These are phyloP conservation scores for Debaryomycetaceae sp. DNA, from an alignment of 1,139 yeast species.

Conservation along the genomic window DNA sequence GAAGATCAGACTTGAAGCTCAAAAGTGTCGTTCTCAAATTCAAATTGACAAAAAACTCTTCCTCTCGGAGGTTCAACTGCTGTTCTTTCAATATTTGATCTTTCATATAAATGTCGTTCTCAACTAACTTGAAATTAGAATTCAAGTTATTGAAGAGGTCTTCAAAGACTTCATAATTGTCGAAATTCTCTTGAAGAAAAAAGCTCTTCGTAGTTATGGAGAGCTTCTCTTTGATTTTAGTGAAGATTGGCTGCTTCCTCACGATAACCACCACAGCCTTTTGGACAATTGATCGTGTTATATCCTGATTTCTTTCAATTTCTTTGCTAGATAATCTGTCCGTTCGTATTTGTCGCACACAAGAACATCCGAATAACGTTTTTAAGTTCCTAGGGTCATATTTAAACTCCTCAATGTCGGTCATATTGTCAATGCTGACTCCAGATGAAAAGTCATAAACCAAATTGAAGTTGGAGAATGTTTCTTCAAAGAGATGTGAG, in stretches of 20 bases:
- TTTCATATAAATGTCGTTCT: conserved; percentile 15
- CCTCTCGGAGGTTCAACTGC: conserved; percentile 21
- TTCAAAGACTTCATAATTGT: conserved; percentile 64
- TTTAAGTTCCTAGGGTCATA: conserved; percentile 50
- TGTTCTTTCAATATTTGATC: conserved; percentile 5
- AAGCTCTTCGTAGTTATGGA: conserved; percentile 86
- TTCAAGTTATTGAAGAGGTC: conserved; percentile 73
- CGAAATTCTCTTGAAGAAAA: conserved; percentile 75
- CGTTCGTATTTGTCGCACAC: conserved; percentile 78
- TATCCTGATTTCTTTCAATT: conserved; percentile 55
- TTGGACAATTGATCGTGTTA: conserved; percentile 87
- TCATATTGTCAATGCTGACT: conserved; percentile 41
- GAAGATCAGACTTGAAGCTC: conserved; percentile 56
- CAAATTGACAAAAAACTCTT: conserved; percentile 66
- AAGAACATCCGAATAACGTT: conserved; percentile 89
- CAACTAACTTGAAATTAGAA: conserved; percentile 26
- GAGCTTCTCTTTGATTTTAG: conserved; percentile 83
- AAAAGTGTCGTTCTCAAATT: conserved; percentile 64
- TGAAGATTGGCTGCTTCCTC: conserved; percentile 75
- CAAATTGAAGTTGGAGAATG: conserved; percentile 85
- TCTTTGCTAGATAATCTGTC: conserved; percentile 50
- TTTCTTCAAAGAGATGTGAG: conserved; percentile 85
- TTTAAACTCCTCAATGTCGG: conserved; percentile 41
- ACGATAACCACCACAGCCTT: conserved; percentile 88
- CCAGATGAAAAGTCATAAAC: conserved; percentile 62